Evolutionary conservation across 176 grass and related monocot species (phyloP), one percentile per base, ranked within the genome.

Genomic region (Oryza glumipatula): DNA sequence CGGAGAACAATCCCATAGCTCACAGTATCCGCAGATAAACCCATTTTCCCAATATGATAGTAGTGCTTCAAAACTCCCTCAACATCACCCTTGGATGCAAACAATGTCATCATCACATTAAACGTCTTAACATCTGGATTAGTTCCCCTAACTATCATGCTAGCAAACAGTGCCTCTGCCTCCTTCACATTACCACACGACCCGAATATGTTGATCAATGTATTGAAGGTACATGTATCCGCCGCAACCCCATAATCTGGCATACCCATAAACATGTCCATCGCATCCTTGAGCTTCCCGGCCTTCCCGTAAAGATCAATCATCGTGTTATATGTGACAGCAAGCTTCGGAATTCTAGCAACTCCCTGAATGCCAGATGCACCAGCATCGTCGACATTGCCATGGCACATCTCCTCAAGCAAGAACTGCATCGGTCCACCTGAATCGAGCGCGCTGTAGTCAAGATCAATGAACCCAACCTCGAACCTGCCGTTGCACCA

Each of bases 251-350:
- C 79, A 45, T 47, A 82, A 75, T 30, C 69, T 1, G 82, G 85
- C 90, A 92, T 92, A 78, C 80, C 66, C 49, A 86, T 3, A 78
- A 92, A 92, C 60, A 91, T 79, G 64, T 83, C 85, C 66, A 86
- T 75, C 2, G 90, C 93, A 1, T 92, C 71, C 39, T 88, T 89
- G 16, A 92, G 82, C 75, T n/a, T 90, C 21, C 90, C 82, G 26
- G 85, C 78, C 72, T 94, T 94, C 67, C 90, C 93, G 80, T 90
- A 88, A 38, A 94, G 74, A 92, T 94, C 90, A 11, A 94, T 92
- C 78, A 94, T 51, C 0, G 72, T 86, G 73, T 92, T 94, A 75
- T 90, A 92, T 2, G 93, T 92, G 23, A n/a, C 82, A 54, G 81
- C 78, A 70, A 94, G 90, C 68, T 85, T 84, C 0, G 85, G 90